Percentiles rank a stretch among this genome's conserved stretches.
These are phyloP conservation scores for Magnaporthiopsis incrustans DNA, from an alignment of 2,329 filamentous ascomycete species.

Conservation along the genomic window DNA sequence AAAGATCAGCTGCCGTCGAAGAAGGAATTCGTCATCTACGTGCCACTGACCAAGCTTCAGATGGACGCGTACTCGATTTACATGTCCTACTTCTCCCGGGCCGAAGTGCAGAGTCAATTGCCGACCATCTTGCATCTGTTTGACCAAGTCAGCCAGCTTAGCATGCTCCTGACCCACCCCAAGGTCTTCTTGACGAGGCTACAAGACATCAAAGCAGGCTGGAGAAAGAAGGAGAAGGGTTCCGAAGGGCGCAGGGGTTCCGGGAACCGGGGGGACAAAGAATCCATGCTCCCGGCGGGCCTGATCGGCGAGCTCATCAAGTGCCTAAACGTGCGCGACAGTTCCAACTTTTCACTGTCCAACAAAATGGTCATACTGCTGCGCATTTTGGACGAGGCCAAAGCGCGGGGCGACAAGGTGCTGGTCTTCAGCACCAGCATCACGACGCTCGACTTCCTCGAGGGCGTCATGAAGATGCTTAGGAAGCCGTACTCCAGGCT, in stretches of 20 bases:
- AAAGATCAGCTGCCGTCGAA: slow-evolving; percentile 63
- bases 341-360: slow-evolving; percentile 46
- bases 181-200: slow-evolving; percentile 34
- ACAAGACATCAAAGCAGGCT: slow-evolving; percentile 13
- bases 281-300: slow-evolving; percentile 18
- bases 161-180: slow-evolving; percentile 45
- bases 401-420: slow-evolving; percentile 58
- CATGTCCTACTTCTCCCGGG: slow-evolving; percentile 18
- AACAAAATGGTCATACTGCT: slow-evolving; percentile 62
- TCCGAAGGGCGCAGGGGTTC: slow-evolving; percentile 1
- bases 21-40: slow-evolving; percentile 70
- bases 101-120: neutral
- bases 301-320: slow-evolving; percentile 23
- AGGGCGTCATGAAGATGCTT: slow-evolving; percentile 42
- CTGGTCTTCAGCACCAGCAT: slow-evolving; percentile 74
- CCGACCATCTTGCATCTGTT: slow-evolving; percentile 17
- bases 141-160: slow-evolving; percentile 34
- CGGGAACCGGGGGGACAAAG: neutral
- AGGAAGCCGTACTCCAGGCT: slow-evolving; percentile 48
- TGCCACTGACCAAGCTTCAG: slow-evolving; percentile 63
- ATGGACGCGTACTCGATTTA: slow-evolving; percentile 49
- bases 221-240: slow-evolving; percentile 1
- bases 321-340: slow-evolving; percentile 30
- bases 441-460: slow-evolving; percentile 61
- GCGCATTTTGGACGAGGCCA: slow-evolving; percentile 60